These are phyloP conservation scores for Mycena chlorophos DNA, from an alignment of 768 basidiomycete species.

Conservation along the genomic window DNA sequence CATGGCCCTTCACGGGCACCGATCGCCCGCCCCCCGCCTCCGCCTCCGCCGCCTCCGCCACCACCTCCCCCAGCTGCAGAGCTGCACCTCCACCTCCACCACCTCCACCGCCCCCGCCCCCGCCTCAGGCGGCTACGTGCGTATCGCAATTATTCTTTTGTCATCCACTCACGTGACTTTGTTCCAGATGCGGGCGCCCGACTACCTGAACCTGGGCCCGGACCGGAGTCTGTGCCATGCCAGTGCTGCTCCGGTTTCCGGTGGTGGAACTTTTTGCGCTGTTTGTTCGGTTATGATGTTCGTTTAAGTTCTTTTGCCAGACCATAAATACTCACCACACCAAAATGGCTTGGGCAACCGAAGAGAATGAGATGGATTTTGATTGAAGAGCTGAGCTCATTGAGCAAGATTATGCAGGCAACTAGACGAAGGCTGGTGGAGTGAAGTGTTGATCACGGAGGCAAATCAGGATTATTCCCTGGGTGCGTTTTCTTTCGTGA, in stretches of 20 bases:
- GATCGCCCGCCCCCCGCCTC: constrained; percentile 31
- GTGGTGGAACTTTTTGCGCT: constrained; percentile 58
- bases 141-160: background rate
- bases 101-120: constrained; percentile 41
- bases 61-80: constrained; percentile 37
- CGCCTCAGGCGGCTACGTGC: constrained; percentile 32
- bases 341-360: constrained; percentile 59
- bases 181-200: constrained; percentile 19
- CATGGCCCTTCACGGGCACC: constrained; percentile 10
- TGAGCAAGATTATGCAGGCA: constrained; percentile 69
- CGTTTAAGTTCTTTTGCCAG: background rate
- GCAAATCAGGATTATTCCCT: constrained; percentile 85
- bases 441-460: constrained; percentile 64
- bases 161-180: background rate
- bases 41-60: constrained; percentile 46
- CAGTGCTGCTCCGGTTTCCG: constrained; percentile 31
- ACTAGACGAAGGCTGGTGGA: constrained; percentile 92
- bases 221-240: constrained; percentile 14
- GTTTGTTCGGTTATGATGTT: constrained; percentile 80
- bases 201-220: constrained; percentile 19
- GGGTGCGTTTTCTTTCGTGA: constrained; percentile 35
- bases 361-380: constrained; percentile 84
- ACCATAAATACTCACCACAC: background rate
- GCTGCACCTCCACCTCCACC: constrained; percentile 34
- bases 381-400: constrained; percentile 74